A percentile compares a stretch with the other conserved stretches of the same genome.
Evolutionary conservation across 2,329 filamentous ascomycete species (phyloP).

Genomic region (Dactylellina sp.): DNA sequence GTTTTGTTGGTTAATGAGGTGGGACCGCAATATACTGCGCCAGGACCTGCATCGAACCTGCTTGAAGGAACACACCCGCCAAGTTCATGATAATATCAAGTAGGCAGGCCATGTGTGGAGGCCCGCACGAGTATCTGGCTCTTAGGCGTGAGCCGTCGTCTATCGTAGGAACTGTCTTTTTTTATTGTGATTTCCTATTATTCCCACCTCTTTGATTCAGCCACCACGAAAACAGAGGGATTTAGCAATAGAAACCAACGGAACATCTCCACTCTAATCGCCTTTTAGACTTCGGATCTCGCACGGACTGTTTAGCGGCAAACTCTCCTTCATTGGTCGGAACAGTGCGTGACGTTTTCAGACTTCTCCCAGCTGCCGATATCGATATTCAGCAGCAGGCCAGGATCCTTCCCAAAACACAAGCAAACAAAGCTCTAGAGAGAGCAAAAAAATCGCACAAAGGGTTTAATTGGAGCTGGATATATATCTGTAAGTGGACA

Average conservation of each 20-base stretch:
- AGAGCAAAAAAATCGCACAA: too few relatives aligned
- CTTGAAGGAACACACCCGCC: constrained; percentile 12
- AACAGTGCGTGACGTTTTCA: too few relatives aligned
- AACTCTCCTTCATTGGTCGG: constrained; percentile 1
- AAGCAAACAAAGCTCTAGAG: too few relatives aligned
- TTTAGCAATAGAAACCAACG: background rate
- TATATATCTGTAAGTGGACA: background rate
- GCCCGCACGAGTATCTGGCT: constrained; percentile 45
- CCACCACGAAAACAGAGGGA: background rate
- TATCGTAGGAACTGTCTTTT: constrained; percentile 15
- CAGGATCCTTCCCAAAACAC: too few relatives aligned
- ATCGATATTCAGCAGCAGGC: background rate
- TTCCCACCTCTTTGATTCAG: background rate
- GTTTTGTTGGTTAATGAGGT: constrained; percentile 8
- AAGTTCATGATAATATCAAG: constrained; percentile 38
- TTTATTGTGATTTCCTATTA: background rate
- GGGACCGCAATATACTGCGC: background rate
- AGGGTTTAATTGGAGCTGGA: too few relatives aligned
- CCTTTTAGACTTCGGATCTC: constrained; percentile 2
- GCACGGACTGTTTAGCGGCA: background rate
- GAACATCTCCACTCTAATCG: constrained; percentile 24
- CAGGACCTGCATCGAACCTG: constrained; percentile 42
- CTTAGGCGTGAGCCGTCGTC: constrained; percentile 11
- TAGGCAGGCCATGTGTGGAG: constrained; percentile 39
- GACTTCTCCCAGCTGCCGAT: constrained; percentile 1